Evolutionary conservation across 495 filamentous ascomycete species (phyloP).

Genomic region (Podospora bellae-mahoneyi): DNA sequence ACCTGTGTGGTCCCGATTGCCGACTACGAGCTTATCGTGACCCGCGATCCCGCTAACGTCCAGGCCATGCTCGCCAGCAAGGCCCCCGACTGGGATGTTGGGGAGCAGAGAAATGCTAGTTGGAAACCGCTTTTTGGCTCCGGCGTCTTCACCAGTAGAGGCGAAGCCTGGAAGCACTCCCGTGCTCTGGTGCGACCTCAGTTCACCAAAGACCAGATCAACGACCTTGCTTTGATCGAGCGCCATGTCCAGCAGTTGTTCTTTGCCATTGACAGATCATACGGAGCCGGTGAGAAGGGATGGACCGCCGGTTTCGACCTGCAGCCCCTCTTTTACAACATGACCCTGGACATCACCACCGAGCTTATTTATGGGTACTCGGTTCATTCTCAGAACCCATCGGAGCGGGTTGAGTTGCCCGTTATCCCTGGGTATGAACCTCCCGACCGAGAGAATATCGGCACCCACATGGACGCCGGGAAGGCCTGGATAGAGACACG

Average conservation of each 20-base stretch:
- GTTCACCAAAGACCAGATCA: slow-evolving; percentile 59
- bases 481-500: slow-evolving; percentile 47
- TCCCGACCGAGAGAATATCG: slow-evolving; percentile 34
- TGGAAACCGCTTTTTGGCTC: slow-evolving; percentile 59
- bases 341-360: slow-evolving; percentile 67
- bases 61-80: slow-evolving; percentile 58
- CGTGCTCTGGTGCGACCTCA: slow-evolving; percentile 61
- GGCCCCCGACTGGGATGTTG: slow-evolving; percentile 60
- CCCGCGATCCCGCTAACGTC: slow-evolving; percentile 61
- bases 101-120: slow-evolving; percentile 41
- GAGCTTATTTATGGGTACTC: slow-evolving; percentile 70
- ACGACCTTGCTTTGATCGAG: slow-evolving; percentile 58
- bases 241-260: slow-evolving; percentile 54
- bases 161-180: slow-evolving; percentile 62
- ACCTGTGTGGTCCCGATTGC: slow-evolving; percentile 24
- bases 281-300: slow-evolving; percentile 2
- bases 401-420: slow-evolving; percentile 18
- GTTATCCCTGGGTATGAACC: slow-evolving; percentile 14
- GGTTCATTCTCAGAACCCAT: slow-evolving; percentile 33
- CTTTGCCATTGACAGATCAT: slow-evolving; percentile 26
- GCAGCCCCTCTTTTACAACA: slow-evolving; percentile 60
- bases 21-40: slow-evolving; percentile 43
- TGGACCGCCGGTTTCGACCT: slow-evolving; percentile 50
- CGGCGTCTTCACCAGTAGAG: slow-evolving; percentile 71
- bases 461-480: slow-evolving; percentile 45